Conservation (phyloP, 305 asterid species). For the Fraxinus latifolia region DNA sequence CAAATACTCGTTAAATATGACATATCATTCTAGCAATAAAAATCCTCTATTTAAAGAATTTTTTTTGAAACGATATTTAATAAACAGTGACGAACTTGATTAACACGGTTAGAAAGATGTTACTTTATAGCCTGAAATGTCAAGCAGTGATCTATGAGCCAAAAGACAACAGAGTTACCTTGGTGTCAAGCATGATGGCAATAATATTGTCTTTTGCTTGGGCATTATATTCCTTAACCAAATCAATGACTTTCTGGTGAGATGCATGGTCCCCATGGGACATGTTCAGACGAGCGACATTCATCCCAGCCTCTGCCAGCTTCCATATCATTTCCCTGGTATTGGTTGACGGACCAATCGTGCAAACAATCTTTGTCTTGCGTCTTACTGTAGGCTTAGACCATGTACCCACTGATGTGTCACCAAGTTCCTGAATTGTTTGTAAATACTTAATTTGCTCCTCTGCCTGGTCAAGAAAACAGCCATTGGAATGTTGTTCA, state of each 20-base stretch:
- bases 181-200: conserved; percentile 97
- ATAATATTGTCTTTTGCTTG: conserved; percentile 88
- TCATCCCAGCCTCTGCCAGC: conserved; percentile 99
- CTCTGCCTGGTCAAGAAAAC: conserved; percentile 37
- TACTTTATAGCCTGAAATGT: not conserved
- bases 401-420: conserved; percentile 60
- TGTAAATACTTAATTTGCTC: conserved; percentile 47
- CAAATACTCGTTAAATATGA: not conserved
- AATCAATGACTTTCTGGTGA: conserved; percentile 93
- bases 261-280: conserved; percentile 99
- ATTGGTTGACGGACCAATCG: conserved; percentile 94
- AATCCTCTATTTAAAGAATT: not conserved
- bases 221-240: conserved; percentile 89
- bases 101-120: not conserved
- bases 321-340: conserved; percentile 97
- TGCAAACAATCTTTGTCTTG: conserved; percentile 96
- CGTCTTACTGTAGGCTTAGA: conserved; percentile 82
- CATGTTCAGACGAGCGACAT: conserved; percentile 96
- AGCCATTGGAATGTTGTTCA: not conserved
- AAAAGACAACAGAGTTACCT: conserved; percentile 52
- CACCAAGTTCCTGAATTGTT: conserved; percentile 58
- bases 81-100: not conserved
- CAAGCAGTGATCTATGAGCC: not conserved
- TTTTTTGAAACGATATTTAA: not conserved
- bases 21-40: not conserved